Conservation (phyloP, 805 yeast species). For the Lachancea sp. region DNA sequence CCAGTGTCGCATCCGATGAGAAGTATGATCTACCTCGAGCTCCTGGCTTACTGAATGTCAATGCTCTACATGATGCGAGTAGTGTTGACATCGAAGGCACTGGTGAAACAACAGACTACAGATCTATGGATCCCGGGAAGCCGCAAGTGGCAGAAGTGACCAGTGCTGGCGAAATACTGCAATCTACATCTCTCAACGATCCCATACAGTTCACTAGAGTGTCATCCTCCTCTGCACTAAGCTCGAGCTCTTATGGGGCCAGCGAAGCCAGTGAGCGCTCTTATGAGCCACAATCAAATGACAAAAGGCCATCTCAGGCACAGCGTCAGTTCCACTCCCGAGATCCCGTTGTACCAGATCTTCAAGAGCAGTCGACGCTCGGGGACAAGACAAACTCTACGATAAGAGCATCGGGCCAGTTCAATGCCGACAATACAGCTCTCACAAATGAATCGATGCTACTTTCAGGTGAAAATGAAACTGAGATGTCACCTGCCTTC, state of each 20-base stretch:
- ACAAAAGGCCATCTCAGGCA: not conserved
- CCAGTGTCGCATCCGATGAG: not conserved
- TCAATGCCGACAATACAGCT: conserved; percentile 6
- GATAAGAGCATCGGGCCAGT: conserved; percentile 17
- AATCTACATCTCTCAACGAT: conserved; percentile 31
- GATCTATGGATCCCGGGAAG: conserved; percentile 45
- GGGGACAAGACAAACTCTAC: conserved; percentile 26
- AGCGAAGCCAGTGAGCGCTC: conserved; percentile 1
- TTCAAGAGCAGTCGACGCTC: conserved; percentile 13
- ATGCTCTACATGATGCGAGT: conserved; percentile 33
- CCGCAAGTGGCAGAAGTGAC: conserved; percentile 13
- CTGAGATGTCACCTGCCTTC: conserved; percentile 4
- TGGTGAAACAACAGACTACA: conserved; percentile 14
- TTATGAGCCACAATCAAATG: not conserved
- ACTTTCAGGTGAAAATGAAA: conserved; percentile 3
- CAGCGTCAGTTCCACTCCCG: not conserved
- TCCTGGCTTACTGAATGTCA: conserved; percentile 43
- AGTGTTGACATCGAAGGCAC: conserved; percentile 3
- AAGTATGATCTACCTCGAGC: conserved; percentile 34
- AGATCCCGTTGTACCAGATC: conserved; percentile 2
- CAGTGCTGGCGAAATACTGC: conserved; percentile 6
- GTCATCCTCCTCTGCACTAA: conserved; percentile 32
- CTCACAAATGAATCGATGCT: conserved; percentile 5
- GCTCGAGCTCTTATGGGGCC: conserved; percentile 18
- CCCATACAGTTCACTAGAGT: conserved; percentile 39